phyloP scores from a whole-genome alignment of 768 basidiomycete genomes.

The Neoboletus brunneissimus region DNA sequence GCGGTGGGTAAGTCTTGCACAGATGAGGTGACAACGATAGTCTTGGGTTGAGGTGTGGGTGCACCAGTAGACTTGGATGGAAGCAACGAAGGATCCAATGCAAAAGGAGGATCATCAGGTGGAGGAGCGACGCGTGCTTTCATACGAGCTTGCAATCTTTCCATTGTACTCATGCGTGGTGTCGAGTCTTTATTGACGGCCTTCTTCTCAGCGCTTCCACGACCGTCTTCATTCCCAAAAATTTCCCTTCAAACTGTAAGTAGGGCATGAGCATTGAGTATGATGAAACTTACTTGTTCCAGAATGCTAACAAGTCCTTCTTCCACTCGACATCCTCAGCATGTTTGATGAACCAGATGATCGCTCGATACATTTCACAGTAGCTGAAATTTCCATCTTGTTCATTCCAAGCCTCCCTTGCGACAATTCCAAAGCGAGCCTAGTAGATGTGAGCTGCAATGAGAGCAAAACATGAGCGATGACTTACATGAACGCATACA shows the following conservation, averaged over 20 bases:
- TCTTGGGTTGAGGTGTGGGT: too few relatives aligned
- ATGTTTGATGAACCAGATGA: not conserved
- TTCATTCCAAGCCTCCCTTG: not conserved
- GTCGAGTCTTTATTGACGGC: not conserved
- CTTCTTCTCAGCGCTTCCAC: not conserved
- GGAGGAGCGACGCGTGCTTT: not conserved
- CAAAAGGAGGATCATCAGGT: not conserved
- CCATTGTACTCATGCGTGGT: not conserved
- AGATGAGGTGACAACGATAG: too few relatives aligned
- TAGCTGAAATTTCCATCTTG: not conserved
- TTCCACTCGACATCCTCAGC: not conserved
- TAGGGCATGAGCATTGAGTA: not conserved
- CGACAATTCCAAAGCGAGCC: not conserved
- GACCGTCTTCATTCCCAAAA: not conserved
- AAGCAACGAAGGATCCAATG: not conserved
- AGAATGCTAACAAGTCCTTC: not conserved
- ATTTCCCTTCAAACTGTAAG: not conserved
- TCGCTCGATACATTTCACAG: not conserved
- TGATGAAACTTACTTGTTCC: not conserved
- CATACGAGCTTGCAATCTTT: not conserved
- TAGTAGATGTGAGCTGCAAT: not conserved
- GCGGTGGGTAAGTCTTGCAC: too few relatives aligned
- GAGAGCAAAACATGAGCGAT: too few relatives aligned
- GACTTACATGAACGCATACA: not conserved
- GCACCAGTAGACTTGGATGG: not conserved